Evolutionary conservation across 1,284 basidiomycete genomes (phyloP), one percentile per base, ranked within the genome.

Genomic region (Mycena sp.): DNA sequence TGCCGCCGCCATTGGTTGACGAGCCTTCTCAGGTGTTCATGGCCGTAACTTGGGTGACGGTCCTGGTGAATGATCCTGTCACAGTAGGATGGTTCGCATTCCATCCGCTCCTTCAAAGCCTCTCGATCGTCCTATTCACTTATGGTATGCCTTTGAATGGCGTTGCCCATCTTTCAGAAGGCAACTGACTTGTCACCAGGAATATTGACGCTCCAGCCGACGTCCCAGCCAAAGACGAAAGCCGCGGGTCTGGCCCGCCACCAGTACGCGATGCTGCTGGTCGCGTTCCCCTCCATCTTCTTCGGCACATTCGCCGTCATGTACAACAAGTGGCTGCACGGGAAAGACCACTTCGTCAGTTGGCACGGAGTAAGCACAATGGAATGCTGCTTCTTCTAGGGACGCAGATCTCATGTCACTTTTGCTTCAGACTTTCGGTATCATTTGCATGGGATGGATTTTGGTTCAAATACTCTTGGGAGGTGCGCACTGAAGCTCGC

Each of bases 171-270:
- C 29, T 17, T 32, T 38, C 29, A 16, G 10, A 38, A 30, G 37
- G n/a, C 21, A 53, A 30, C 45, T 40, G 44, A 56, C 28, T 26
- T n/a, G 17, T 26, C 10, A 35, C 26, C 67, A 91, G 90, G 87
- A n/a, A 85, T 92, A 50, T 64, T 90, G 65, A 90, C 88, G n/a
- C 84, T 93, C 7, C 91, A 93, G 70, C 89, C 90, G 0, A 91
- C 91, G 2, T 83, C 85, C 4, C 85, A 87, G 58, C 85, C 88
- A 0, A 81, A 76, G 67, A 86, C 87, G 29, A 93, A 92, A 74
- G 81, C 83, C 2, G 85, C 85, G 1, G 90, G 90, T 0, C 78
- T 92, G 0, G 70, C 75, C 10, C 82, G 89, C 37, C 91, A 93
- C 71, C 88, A 92, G 71, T 72, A 83, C 23, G 84, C 83, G 21